phyloP scores from a whole-genome alignment of 768 basidiomycete species.

The Lentinula boryana region DNA sequence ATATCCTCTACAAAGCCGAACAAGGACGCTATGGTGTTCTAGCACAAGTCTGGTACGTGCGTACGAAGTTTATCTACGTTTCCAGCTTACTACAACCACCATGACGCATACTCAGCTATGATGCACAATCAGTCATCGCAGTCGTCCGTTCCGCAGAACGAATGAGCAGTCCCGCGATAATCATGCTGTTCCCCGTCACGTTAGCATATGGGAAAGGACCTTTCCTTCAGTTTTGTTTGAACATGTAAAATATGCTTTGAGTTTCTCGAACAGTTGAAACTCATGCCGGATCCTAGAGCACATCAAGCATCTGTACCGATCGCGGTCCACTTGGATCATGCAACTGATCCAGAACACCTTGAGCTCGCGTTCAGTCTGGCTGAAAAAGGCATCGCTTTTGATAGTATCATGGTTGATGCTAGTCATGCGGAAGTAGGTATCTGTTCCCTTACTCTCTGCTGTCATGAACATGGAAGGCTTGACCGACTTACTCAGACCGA shows the following conservation, averaged over 20 bases:
- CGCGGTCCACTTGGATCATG: slow-evolving; percentile 43
- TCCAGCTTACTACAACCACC: background rate
- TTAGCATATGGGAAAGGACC: slow-evolving; percentile 39
- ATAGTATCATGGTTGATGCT: slow-evolving; percentile 47
- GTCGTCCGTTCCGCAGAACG: slow-evolving; percentile 43
- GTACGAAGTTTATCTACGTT: background rate
- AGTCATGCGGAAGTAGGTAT: slow-evolving; percentile 36
- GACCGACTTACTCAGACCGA: slow-evolving; percentile 26
- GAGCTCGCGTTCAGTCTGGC: slow-evolving; percentile 39
- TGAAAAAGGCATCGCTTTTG: slow-evolving; percentile 39
- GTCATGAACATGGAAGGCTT: background rate
- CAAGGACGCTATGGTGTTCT: slow-evolving; percentile 37
- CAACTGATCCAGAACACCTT: slow-evolving; percentile 38
- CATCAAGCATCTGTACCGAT: slow-evolving; percentile 43
- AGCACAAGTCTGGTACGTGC: slow-evolving; percentile 32
- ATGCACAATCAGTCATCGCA: slow-evolving; percentile 36
- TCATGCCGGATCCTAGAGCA: slow-evolving; percentile 20
- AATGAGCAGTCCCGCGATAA: slow-evolving; percentile 37
- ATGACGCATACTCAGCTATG: slow-evolving; percentile 26
- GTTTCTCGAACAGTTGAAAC: background rate
- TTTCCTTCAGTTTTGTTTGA: slow-evolving; percentile 37
- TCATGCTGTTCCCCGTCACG: slow-evolving; percentile 40
- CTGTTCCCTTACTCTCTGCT: background rate
- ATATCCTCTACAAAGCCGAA: slow-evolving; percentile 35
- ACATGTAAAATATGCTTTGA: slow-evolving; percentile 21